Base-by-base conservation (phyloP, 768 basidiomycete genomes). In the Epithele typhae region DNA sequence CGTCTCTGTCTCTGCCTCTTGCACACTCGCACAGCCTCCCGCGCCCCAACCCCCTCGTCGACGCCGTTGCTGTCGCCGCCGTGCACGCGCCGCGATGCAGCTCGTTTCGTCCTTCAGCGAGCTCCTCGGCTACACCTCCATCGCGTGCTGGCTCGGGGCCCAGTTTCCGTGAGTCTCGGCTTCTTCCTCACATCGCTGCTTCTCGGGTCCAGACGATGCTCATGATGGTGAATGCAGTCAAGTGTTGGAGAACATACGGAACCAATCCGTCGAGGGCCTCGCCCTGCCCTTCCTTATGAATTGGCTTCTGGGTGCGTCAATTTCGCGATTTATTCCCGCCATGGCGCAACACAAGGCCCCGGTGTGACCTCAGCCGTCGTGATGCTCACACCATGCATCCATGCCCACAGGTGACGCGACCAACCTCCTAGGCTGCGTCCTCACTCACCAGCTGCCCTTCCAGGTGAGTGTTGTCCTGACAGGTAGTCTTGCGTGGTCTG, bases 361-460 rank as follows among this genome's bases (percentile, higher is more conserved):
- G n/a, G n/a, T n/a, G n/a, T n/a, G n/a, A n/a, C n/a, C n/a, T n/a
- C n/a, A n/a, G n/a, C n/a, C n/a, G n/a, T 33, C 15, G 18, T 21
- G 15, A 32, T 33, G 37, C 34, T 25, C 5, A 33, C 40, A 19
- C 24, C 37, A 21, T 21, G 15, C 34, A 5, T 21, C 18, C 9
- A 1, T 27, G 38, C 22, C 25, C n/a, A 12, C 15, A 88, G 95
- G 95, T 40, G 96, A 99, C 68, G 70, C 87, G 19, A 92, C 93
- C 17, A 98, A 98, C 65, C 76, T 98, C 24, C 64, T 98, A 48
- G 94, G 92, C 9, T 93, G 92, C 62, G 68, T 97, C 49, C 72
- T 99, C 45, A 98, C 96, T 3, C 78, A 86, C 57, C 96, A 98
- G 61, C 75, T 96, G 14, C 92, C 92, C 18, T 98, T 99, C 65